phyloP scores from a whole-genome alignment of 331 rosid species.

The Pyrus hybrid region DNA sequence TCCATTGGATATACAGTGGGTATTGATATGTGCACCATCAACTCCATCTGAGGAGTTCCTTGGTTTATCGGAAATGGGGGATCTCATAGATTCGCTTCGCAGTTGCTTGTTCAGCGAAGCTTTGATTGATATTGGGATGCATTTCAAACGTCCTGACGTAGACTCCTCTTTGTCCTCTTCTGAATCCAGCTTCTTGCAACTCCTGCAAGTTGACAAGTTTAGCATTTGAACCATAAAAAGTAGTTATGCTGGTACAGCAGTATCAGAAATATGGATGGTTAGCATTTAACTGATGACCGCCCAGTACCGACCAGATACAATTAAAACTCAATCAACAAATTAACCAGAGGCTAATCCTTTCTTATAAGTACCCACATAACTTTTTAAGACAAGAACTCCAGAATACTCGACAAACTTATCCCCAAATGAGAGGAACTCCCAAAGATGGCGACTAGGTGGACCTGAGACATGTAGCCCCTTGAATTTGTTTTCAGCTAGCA shows the following conservation, averaged over 20 bases:
- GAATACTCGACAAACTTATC: background rate
- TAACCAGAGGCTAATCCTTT: background rate
- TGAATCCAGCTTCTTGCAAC: conserved; percentile 38
- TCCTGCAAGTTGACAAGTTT: conserved; percentile 33
- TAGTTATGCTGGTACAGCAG: background rate
- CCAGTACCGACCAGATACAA: background rate
- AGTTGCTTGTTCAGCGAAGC: conserved; percentile 70
- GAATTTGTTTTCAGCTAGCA: background rate
- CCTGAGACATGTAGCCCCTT: background rate
- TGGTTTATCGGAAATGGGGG: conserved; percentile 69
- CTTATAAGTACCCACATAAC: background rate
- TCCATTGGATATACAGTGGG: conserved; percentile 42
- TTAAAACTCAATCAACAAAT: background rate
- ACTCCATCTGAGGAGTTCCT: conserved; percentile 54
- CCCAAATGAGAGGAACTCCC: background rate
- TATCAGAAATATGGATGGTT: background rate
- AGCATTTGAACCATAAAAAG: background rate
- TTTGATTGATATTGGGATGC: conserved; percentile 79
- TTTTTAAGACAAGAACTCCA: background rate
- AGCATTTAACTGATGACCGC: background rate
- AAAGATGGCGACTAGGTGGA: background rate
- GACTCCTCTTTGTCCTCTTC: conserved; percentile 42
- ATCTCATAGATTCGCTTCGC: conserved; percentile 64
- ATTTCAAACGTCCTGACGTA: conserved; percentile 67
- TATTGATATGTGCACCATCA: conserved; percentile 27